Conservation (phyloP, 2,329 filamentous ascomycete species). For the Talaromyces sp. region DNA sequence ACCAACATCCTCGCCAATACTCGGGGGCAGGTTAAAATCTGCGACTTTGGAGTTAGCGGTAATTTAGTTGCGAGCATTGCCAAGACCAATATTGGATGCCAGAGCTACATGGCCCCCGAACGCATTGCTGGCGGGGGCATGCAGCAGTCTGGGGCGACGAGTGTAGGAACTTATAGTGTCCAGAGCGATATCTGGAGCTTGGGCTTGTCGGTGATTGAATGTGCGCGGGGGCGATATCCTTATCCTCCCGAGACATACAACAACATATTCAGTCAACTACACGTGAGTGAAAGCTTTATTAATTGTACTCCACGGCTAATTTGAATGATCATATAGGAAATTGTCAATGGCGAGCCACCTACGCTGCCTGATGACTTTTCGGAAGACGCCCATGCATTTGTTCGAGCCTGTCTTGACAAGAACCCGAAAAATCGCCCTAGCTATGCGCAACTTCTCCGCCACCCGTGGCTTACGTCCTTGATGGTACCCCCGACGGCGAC, state of each 20-base stretch:
- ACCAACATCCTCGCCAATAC: conserved; percentile 97
- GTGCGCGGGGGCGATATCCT: conserved; percentile 87
- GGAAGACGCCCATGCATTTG: conserved; percentile 75
- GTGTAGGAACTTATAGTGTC: conserved; percentile 87
- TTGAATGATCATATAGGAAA: conserved; percentile 58
- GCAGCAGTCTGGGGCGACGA: conserved; percentile 61
- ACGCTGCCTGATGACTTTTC: conserved; percentile 80
- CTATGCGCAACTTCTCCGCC: conserved; percentile 81
- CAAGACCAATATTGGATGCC: conserved; percentile 97
- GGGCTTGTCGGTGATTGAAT: conserved; percentile 91
- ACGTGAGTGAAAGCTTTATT: conserved; percentile 57
- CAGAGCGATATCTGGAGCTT: conserved; percentile 98
- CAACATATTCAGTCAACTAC: conserved; percentile 96
- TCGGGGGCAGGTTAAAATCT: conserved; percentile 90
- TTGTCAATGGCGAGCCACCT: conserved; percentile 94
- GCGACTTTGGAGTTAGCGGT: conserved; percentile 94
- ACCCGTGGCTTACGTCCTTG: conserved; percentile 76
- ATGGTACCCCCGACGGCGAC: conserved; percentile 69
- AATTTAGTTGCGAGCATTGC: conserved; percentile 96
- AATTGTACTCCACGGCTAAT: conserved; percentile 13
- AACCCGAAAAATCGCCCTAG: conserved; percentile 87
- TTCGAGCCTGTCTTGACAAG: conserved; percentile 85
- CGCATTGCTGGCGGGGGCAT: conserved; percentile 83
- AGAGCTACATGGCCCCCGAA: conserved; percentile 99
- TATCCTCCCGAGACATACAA: conserved; percentile 97